phyloP scores from a whole-genome alignment of 768 basidiomycete genomes.

The Naganishia kalamii region DNA sequence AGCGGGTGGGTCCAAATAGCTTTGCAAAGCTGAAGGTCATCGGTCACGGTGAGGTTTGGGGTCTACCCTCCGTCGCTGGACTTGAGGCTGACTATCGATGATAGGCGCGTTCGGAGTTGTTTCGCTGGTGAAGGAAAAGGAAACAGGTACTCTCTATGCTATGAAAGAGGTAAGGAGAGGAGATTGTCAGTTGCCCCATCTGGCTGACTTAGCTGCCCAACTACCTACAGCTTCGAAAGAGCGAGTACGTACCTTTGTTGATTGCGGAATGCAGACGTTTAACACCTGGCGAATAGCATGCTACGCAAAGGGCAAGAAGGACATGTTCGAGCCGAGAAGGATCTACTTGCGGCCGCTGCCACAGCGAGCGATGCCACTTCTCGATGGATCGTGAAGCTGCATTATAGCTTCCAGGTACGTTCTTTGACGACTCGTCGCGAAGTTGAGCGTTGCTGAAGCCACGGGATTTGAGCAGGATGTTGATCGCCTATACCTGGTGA shows the following conservation, averaged over 20 bases:
- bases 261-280: background rate
- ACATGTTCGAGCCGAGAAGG: constrained; percentile 90
- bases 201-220: constrained; percentile 12
- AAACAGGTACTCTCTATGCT: constrained; percentile 73
- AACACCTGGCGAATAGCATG: constrained; percentile 77
- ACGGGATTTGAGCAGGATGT: constrained; percentile 69
- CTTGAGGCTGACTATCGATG: constrained; percentile 27
- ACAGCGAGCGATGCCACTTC: constrained; percentile 74
- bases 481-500: constrained; percentile 87
- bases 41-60: constrained; percentile 66
- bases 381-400: constrained; percentile 88
- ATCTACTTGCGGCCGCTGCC: constrained; percentile 84
- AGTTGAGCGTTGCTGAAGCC: background rate
- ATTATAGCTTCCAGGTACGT: constrained; percentile 56
- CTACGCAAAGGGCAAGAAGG: constrained; percentile 94
- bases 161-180: constrained; percentile 91
- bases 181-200: constrained; percentile 30
- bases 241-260: constrained; percentile 35
- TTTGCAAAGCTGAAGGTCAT: constrained; percentile 89
- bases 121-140: constrained; percentile 75
- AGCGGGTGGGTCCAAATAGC: constrained; percentile 73
- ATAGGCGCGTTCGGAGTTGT: constrained; percentile 94
- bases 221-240: constrained; percentile 37
- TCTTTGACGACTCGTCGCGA: background rate
- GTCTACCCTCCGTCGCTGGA: constrained; percentile 10